phyloP scores from a whole-genome alignment of 2,329 filamentous ascomycete species.

The Colletotrichum costaricense region DNA sequence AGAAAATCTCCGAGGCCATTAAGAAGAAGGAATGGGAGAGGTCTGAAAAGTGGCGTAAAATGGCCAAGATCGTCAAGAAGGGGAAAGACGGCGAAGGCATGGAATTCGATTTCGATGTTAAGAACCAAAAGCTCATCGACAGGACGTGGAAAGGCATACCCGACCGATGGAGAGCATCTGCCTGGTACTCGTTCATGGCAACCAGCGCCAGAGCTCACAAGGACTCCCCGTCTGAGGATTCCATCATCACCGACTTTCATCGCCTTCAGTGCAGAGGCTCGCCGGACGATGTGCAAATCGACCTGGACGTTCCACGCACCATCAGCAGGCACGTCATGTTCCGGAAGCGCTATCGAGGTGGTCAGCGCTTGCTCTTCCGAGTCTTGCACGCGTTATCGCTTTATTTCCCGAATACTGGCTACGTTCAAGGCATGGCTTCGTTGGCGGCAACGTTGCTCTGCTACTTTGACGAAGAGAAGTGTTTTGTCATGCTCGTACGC shows the following conservation, averaged over 20 bases:
- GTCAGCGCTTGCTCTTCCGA: conserved; percentile 90
- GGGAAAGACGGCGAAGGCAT: conserved; percentile 66
- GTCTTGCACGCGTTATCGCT: conserved; percentile 92
- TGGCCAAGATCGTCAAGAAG: conserved; percentile 69
- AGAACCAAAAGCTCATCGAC: conserved; percentile 85
- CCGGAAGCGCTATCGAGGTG: conserved; percentile 87
- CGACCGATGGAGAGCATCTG: conserved; percentile 91
- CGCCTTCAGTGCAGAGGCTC: conserved; percentile 79
- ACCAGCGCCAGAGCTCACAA: conserved; percentile 76
- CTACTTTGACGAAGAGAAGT: conserved; percentile 95
- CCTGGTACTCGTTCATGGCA: conserved; percentile 93
- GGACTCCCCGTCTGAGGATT: conserved; percentile 74
- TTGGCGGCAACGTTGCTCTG: conserved; percentile 92
- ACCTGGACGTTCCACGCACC: conserved; percentile 94
- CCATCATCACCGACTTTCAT: conserved; percentile 79
- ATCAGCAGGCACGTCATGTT: conserved; percentile 99
- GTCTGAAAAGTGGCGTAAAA: conserved; percentile 75
- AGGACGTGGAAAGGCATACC: conserved; percentile 98
- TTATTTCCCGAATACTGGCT: conserved; percentile 91
- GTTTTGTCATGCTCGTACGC: conserved; percentile 96
- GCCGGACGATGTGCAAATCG: conserved; percentile 95
- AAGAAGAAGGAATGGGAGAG: conserved; percentile 73
- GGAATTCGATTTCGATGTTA: conserved; percentile 82
- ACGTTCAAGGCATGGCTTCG: conserved; percentile 98
- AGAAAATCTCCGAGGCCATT: conserved; percentile 63